Conservation (phyloP, 805 yeast species). For the Clavispora carvajalis region DNA sequence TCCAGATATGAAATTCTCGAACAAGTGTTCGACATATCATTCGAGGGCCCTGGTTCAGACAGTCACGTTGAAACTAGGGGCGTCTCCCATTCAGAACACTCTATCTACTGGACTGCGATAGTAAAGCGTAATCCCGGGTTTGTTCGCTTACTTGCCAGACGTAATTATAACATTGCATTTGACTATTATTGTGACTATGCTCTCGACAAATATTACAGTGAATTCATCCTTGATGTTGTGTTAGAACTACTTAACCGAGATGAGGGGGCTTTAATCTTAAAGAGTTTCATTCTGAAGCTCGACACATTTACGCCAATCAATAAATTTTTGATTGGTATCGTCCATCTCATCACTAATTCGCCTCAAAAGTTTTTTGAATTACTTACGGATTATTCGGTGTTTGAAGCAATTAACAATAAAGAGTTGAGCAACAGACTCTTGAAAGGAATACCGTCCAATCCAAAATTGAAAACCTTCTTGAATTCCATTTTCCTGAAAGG, state of each 20-base stretch:
- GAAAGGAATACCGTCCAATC: constrained; percentile 11
- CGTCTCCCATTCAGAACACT: constrained; percentile 18
- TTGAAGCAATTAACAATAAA: constrained; percentile 10
- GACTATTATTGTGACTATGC: constrained; percentile 21
- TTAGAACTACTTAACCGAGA: constrained; percentile 12
- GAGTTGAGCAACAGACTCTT: constrained; percentile 10
- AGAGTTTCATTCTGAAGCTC: constrained; percentile 11
- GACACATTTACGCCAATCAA: constrained; percentile 18
- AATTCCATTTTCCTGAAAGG: constrained; percentile 15
- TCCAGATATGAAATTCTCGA: constrained; percentile 21
- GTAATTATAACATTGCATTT: constrained; percentile 20
- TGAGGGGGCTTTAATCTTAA: constrained; percentile 8
- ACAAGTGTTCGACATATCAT: constrained; percentile 23
- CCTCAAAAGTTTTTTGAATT: constrained; percentile 18
- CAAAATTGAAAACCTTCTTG: constrained; percentile 18
- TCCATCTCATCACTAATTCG: constrained; percentile 26
- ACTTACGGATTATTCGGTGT: constrained; percentile 20
- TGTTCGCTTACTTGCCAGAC: constrained; percentile 12
- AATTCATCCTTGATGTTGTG: constrained; percentile 8
- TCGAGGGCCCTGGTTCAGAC: constrained; percentile 10
- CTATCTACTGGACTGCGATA: constrained; percentile 27
- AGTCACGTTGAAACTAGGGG: constrained; percentile 12
- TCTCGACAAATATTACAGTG: constrained; percentile 3
- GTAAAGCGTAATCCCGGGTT: constrained; percentile 18
- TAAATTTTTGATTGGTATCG: constrained; percentile 30